A percentile compares a stretch with the other conserved stretches of the same genome.
Conservation (phyloP, 768 basidiomycete genomes). For the Boletus rufocinnamomeus region DNA sequence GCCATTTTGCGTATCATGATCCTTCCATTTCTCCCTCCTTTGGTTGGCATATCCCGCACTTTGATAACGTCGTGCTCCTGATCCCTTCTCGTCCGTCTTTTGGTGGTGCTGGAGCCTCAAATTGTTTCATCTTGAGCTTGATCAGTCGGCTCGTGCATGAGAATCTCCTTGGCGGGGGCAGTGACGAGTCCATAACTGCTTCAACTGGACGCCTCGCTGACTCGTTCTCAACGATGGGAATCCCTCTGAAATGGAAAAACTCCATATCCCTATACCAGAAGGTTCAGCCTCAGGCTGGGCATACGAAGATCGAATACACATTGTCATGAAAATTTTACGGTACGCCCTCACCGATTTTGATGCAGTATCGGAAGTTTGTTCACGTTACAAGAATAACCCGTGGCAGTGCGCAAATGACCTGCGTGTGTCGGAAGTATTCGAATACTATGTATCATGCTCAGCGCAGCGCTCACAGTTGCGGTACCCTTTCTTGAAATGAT, state of each 20-base stretch:
- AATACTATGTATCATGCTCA: not conserved
- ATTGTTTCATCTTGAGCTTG: not conserved
- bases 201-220: not conserved
- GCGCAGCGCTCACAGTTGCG: not conserved
- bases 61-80: not conserved
- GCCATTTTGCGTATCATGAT: not conserved
- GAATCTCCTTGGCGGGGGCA: not conserved
- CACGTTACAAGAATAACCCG: not conserved
- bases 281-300: slow-evolving; percentile 5
- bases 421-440: not conserved
- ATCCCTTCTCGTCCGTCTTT: not conserved
- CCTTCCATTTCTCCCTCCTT: slow-evolving; percentile 13
- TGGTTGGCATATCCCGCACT: not conserved
- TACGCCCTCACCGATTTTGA: not conserved
- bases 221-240: slow-evolving; percentile 6
- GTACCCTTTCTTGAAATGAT: not conserved
- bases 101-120: not conserved
- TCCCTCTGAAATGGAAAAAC: slow-evolving; percentile 5
- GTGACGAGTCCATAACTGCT: not conserved
- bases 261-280: slow-evolving; percentile 1
- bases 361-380: not conserved
- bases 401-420: not conserved
- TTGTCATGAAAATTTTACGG: not conserved
- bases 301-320: not conserved
- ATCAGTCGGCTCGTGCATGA: slow-evolving; percentile 1